Evolutionary conservation across 2,329 filamentous ascomycete genomes (phyloP).

Genomic region (Aspergillus brunneoviolaceus): DNA sequence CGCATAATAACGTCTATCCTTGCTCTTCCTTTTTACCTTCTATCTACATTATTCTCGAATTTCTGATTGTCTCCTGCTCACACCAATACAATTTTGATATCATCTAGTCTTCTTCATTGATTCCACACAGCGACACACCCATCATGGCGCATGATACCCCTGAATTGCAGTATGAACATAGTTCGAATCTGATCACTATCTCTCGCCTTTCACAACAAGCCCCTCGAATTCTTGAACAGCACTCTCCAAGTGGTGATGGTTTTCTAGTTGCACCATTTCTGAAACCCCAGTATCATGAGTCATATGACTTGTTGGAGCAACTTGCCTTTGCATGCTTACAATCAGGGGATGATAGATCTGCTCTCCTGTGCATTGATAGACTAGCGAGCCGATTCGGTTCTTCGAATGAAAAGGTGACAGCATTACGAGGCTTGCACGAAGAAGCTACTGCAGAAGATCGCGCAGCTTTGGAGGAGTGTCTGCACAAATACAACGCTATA

Average conservation of each 20-base stretch:
- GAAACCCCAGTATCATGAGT: constrained; percentile 68
- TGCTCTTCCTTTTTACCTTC: too few relatives aligned
- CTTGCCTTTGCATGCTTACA: constrained; percentile 80
- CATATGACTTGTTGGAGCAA: constrained; percentile 86
- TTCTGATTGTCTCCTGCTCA: not conserved
- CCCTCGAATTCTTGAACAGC: constrained; percentile 38
- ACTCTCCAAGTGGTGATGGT: constrained; percentile 50
- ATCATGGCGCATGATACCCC: constrained; percentile 16
- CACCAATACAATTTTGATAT: too few relatives aligned
- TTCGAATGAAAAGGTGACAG: constrained; percentile 82
- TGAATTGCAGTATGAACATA: constrained; percentile 22
- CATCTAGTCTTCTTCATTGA: too few relatives aligned
- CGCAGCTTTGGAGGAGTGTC: constrained; percentile 64
- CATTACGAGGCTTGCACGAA: constrained; percentile 75
- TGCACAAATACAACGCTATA: constrained; percentile 75
- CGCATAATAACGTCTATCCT: too few relatives aligned
- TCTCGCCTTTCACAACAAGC: constrained; percentile 46
- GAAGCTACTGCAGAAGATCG: constrained; percentile 74
- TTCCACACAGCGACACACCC: not conserved
- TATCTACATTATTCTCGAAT: not conserved
- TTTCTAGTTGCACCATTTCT: constrained; percentile 34
- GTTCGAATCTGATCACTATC: constrained; percentile 48
- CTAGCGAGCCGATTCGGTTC: constrained; percentile 78
- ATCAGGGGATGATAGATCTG: constrained; percentile 77
- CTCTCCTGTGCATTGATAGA: constrained; percentile 70